Base-by-base conservation (phyloP, 2,329 filamentous ascomycete genomes). In the Fusarium succisae region DNA sequence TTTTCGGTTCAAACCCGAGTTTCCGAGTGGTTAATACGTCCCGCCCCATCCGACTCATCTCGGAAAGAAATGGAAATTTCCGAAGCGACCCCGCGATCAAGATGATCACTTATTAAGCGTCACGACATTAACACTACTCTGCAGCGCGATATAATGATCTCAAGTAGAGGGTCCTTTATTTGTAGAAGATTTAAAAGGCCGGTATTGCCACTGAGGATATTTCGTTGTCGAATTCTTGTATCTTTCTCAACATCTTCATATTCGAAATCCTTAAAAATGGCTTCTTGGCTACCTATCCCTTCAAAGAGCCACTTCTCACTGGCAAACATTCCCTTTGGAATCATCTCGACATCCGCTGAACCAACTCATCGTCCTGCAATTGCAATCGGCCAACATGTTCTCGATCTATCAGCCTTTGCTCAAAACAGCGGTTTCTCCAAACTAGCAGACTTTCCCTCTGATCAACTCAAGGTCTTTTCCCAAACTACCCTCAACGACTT, bases 261-360 rank as follows among this genome's bases (percentile, higher is more conserved):
- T 10, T 14, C 54, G 9, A 18, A 3, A 51, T n/a, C 20, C 0
- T 37, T 15, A 11, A 70, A 45, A 28, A 72, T 72, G 70, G 22
- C 70, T 5, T 72, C 70, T 30, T 72, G 70, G 70, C 18, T 72
- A 1, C 22, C 70, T 14, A 65, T 69, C 6, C 43, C 56, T 5
- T 15, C 56, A 0, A 68, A 69, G 6, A 69, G 66, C 22, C 66
- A 69, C 26, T 77, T 77, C 61, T 77, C 93, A 13, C 84, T 96
- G 60, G 89, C 91, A 73, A 96, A 96, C 80, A 91, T 96, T 61
- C 94, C 94, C 2, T 96, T 96, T 76, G 94, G 94, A 72, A 91
- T 96, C 82, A 93, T 96, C 77, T 92, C 90, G 35, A 92, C 91
- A 1, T 72, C 86, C 9, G 80, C 84, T 7, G 86, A 89, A 63